Evolutionary conservation across 1,284 basidiomycete genomes (phyloP).

Genomic region (Amylostereum chailletii): DNA sequence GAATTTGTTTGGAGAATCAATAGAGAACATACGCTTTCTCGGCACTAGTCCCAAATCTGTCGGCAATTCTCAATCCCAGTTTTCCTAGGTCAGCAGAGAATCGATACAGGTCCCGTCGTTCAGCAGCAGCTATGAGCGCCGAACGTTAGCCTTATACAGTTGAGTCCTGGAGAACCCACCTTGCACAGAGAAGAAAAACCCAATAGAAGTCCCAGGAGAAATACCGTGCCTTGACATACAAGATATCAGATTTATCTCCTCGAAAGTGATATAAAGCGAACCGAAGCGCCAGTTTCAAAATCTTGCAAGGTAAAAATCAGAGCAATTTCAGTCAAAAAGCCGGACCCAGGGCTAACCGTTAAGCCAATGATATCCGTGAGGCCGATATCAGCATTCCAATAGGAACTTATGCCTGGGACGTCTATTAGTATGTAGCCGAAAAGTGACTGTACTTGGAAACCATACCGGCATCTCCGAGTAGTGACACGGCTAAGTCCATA

Average conservation of each 20-base stretch:
- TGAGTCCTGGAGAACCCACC: conserved; percentile 24
- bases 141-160: background rate
- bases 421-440: conserved; percentile 4
- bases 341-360: conserved; percentile 33
- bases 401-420: conserved; percentile 48
- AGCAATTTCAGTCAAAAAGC: background rate
- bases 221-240: conserved; percentile 43
- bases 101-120: conserved; percentile 49
- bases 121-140: conserved; percentile 38
- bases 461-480: conserved; percentile 60
- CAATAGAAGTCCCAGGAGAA: conserved; percentile 54
- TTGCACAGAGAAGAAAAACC: conserved; percentile 64
- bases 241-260: conserved; percentile 3
- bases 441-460: background rate
- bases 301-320: conserved; percentile 26
- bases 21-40: conserved; percentile 48
- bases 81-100: conserved; percentile 63
- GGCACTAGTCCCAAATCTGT: conserved; percentile 48
- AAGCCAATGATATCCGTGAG: conserved; percentile 57
- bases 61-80: conserved; percentile 54
- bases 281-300: conserved; percentile 56
- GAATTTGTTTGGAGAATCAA: background rate
- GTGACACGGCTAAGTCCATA: conserved; percentile 50
- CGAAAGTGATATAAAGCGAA: conserved; percentile 15
- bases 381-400: conserved; percentile 52